phyloP scores from a whole-genome alignment of 768 basidiomycete genomes.

The Tulasnella sp. region DNA sequence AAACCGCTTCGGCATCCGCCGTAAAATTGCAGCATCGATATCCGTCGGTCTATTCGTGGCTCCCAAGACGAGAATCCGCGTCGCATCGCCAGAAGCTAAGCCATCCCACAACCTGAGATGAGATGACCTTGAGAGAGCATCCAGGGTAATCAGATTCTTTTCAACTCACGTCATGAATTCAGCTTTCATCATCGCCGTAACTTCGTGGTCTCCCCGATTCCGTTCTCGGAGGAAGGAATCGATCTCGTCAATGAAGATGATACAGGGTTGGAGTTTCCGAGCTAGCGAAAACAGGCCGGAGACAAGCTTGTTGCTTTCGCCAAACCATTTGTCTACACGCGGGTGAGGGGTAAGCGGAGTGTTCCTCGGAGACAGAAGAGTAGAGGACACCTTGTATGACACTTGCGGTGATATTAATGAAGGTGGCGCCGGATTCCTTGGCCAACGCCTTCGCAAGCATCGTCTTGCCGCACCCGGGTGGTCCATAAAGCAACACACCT shows the following conservation, averaged over 20 bases:
- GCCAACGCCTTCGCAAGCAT: slow-evolving; percentile 99
- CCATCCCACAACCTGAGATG: slow-evolving; percentile 82
- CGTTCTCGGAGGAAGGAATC: slow-evolving; percentile 89
- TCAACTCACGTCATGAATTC: slow-evolving; percentile 76
- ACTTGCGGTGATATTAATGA: slow-evolving; percentile 64
- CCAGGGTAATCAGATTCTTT: slow-evolving; percentile 9
- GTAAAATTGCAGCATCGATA: slow-evolving; percentile 71
- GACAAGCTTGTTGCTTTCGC: slow-evolving; percentile 89
- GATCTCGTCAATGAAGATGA: slow-evolving; percentile 99
- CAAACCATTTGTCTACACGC: slow-evolving; percentile 70
- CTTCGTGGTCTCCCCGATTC: slow-evolving; percentile 84
- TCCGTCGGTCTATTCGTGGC: slow-evolving; percentile 94
- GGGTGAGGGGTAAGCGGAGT: slow-evolving; percentile 28
- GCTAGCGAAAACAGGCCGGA: slow-evolving; percentile 90
- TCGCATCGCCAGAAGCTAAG: slow-evolving; percentile 53
- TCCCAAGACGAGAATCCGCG: slow-evolving; percentile 81
- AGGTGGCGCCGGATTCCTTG: slow-evolving; percentile 93
- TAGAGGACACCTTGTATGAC: slow-evolving; percentile 7
- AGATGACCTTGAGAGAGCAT: not conserved
- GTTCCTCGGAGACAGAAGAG: not conserved
- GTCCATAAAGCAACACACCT: slow-evolving; percentile 90
- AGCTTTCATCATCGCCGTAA: slow-evolving; percentile 97
- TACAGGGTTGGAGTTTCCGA: slow-evolving; percentile 82
- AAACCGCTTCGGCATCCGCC: slow-evolving; percentile 99
- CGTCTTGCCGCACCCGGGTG: slow-evolving; percentile 94